Conservation (phyloP, 2,329 filamentous ascomycete genomes). For the Ceratocystis cacaofunesta region DNA sequence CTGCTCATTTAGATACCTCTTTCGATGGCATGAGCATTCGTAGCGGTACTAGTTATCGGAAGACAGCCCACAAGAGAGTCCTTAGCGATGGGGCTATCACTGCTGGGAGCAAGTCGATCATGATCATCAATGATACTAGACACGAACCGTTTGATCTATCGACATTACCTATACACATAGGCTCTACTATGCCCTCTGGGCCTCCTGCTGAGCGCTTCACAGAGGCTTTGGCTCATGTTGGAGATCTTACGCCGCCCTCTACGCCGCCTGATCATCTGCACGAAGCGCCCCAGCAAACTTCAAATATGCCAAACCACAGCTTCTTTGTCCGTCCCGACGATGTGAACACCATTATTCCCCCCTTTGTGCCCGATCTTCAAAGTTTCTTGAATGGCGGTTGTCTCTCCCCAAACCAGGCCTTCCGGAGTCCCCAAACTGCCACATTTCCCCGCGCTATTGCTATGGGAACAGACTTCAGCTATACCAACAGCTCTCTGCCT, state of each 20-base stretch:
- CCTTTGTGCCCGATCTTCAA: constrained; percentile 33
- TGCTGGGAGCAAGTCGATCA: constrained; percentile 72
- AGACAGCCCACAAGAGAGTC: constrained; percentile 24
- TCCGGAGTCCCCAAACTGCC: constrained; percentile 12
- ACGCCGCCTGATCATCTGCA: constrained; percentile 38
- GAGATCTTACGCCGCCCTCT: constrained; percentile 44
- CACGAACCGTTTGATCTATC: constrained; percentile 32
- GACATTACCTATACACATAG: constrained; percentile 32
- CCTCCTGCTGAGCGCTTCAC: constrained; percentile 39
- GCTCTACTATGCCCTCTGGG: constrained; percentile 22
- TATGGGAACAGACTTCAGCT: not conserved
- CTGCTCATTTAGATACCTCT: constrained; percentile 28
- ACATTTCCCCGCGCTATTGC: constrained; percentile 11
- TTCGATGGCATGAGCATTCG: constrained; percentile 30
- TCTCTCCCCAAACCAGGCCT: constrained; percentile 14
- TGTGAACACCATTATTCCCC: constrained; percentile 29
- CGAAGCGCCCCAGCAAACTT: constrained; percentile 39
- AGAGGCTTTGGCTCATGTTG: constrained; percentile 35
- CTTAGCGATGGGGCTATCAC: constrained; percentile 48
- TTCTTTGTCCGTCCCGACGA: constrained; percentile 7
- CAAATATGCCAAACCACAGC: constrained; percentile 38
- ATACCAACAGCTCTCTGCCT: not conserved
- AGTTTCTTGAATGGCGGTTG: constrained; percentile 14
- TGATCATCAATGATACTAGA: constrained; percentile 61
- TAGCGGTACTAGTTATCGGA: not conserved